A percentile compares a stretch with the other conserved stretches of the same genome.
Conservation (phyloP, 768 basidiomycete genomes). For the Leccinum uliginosum region DNA sequence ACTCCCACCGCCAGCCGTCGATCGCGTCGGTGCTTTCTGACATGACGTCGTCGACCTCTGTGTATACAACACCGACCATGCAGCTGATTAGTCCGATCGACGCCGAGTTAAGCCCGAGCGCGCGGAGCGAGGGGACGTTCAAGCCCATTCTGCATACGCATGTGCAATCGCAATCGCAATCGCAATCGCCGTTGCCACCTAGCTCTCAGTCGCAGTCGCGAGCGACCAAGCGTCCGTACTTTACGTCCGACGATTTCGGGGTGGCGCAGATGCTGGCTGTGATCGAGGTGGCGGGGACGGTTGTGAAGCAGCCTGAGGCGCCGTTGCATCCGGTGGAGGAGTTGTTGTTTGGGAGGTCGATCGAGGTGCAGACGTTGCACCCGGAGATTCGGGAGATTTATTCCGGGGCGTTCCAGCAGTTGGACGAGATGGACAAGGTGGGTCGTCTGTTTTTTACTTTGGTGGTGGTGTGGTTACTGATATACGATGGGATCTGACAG, state of each 20-base stretch:
- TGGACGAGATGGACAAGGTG: constrained; percentile 82
- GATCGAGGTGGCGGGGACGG: constrained; percentile 61
- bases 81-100: constrained; percentile 27
- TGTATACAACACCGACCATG: constrained; percentile 42
- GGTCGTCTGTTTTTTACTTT: background rate
- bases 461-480: background rate
- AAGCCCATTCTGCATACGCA: constrained; percentile 21
- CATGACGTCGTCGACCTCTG: constrained; percentile 34
- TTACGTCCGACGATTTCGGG: constrained; percentile 84
- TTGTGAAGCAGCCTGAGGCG: constrained; percentile 31
- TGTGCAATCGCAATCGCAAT: background rate
- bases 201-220: background rate
- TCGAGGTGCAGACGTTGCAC: constrained; percentile 63
- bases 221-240: constrained; percentile 40
- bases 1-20: constrained; percentile 56
- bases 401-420: constrained; percentile 59
- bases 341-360: constrained; percentile 61
- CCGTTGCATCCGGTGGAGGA: constrained; percentile 67
- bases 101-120: constrained; percentile 3
- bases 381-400: constrained; percentile 71
- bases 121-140: constrained; percentile 12
- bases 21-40: constrained; percentile 75
- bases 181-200: background rate
- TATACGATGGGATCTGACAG: constrained; percentile 3
- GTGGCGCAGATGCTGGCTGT: constrained; percentile 82